phyloP scores from a whole-genome alignment of 2,329 filamentous ascomycete species.

The Ascocoryne sarcoides region DNA sequence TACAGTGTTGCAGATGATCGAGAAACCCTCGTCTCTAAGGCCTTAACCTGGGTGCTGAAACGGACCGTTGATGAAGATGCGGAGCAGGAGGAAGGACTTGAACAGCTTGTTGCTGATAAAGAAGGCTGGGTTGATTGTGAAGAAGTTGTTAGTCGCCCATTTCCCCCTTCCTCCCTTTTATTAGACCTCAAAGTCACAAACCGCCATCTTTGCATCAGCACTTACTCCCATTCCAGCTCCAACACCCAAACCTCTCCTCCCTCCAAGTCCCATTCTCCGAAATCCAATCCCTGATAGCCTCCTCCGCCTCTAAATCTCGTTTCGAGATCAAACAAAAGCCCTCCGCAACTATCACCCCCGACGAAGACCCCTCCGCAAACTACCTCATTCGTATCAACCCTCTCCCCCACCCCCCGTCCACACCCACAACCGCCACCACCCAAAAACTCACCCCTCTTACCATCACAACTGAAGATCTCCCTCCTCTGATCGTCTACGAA shows the following conservation, averaged over 20 bases:
- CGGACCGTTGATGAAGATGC: slow-evolving; percentile 29
- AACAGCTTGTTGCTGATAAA: slow-evolving; percentile 30
- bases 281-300: slow-evolving; percentile 29
- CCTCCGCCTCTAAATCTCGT: slow-evolving; percentile 30
- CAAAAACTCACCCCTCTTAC: slow-evolving; percentile 27
- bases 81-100: slow-evolving; percentile 32
- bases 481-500: slow-evolving; percentile 36
- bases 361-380: slow-evolving; percentile 18
- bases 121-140: slow-evolving; percentile 35
- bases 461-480: slow-evolving; percentile 30
- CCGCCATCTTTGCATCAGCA: neutral
- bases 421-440: slow-evolving; percentile 13
- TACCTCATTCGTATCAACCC: slow-evolving; percentile 32
- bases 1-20: slow-evolving; percentile 36
- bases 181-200: neutral
- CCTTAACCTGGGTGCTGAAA: slow-evolving; percentile 35
- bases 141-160: slow-evolving; percentile 30
- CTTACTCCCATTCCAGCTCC: slow-evolving; percentile 24
- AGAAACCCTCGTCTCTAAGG: slow-evolving; percentile 34
- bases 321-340: slow-evolving; percentile 16
- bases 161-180: neutral
- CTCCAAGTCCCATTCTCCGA: slow-evolving; percentile 31
- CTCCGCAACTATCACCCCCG: slow-evolving; percentile 19
- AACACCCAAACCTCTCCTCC: slow-evolving; percentile 29
- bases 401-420: slow-evolving; percentile 8